Base-by-base conservation (phyloP, 2,329 filamentous ascomycete species). In the Fusarium sarcochroum region DNA sequence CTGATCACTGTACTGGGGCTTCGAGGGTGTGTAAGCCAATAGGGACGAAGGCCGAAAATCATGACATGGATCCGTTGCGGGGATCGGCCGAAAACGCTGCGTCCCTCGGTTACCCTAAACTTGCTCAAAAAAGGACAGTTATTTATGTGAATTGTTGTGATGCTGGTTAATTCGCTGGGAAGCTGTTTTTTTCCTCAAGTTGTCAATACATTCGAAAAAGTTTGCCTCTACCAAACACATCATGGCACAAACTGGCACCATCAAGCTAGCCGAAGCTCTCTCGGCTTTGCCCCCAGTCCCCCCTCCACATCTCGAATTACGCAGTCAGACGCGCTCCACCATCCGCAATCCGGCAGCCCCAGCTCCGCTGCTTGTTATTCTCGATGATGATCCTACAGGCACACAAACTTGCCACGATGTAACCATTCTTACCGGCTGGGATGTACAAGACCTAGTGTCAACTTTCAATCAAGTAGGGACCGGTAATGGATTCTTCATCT, bases 331-430 rank as follows among this genome's bases (percentile, higher is more conserved):
- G 1, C 21, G 8, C 0, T 42, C 15, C 0, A 21, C 8, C 1
- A 44, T 64, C 0, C 30, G 1, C 0, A 0, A 9, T 0, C 1
- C 6, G 10, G 5, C 38, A 1, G 30, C 46, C 2, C n/a, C 40
- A 14, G 35, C 52, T 2, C 61, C 61, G 0, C 4, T 64, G 0
- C 37, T 64, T 0, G 35, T 64, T 1, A 64, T 64, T 2, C 61
- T 64, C 3, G 61, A 64, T 1, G 61, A 64, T 3, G 61, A 64
- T 11, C 61, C 61, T n/a, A 64, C 61, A 1, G 61, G 61, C 5
- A 64, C 61, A 1, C 61, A 64, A 30, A 64, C 61, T 1, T 64
- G 61, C 1, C 61, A 64, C 6, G 52, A 64, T 10, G 13, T 64
- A 2, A 59, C 23, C 0, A 64, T 64, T 4, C 6, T 64, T 1